Evolutionary conservation across 768 basidiomycete species (phyloP), one percentile per base, ranked within the genome.

Genomic region (Thelephora ganbajun): DNA sequence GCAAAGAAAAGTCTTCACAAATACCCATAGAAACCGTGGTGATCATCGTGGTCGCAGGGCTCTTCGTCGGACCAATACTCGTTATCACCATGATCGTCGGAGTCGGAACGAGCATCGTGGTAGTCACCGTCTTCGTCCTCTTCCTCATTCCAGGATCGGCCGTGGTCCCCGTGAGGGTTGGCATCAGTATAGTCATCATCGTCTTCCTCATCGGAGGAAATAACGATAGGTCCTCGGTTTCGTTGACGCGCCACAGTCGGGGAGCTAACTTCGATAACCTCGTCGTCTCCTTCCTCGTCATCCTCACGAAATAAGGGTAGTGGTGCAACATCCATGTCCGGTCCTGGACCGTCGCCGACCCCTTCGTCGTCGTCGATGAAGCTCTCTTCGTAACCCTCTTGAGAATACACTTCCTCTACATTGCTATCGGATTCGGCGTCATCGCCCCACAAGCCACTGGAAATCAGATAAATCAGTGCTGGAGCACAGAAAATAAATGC

Each of bases 311-410:
- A 4, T 9, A 9, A 30, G 26, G 26, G 9, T 30, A 9, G 26
- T 9, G 26, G 4, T 4, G 9, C 26, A 9, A 9, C 9, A 22
- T 23, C 5, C 4, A 30, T 6, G 5, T 19, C 12, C 43, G n/a
- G 7, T 6, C 30, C 46, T n/a, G 13, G 26, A 11, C 7, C 47
- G 6, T 33, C 35, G 2, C 45, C 51, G 19, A 33, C 47, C 30
- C 55, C 61, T 14, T 65, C 65, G 20, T 52, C 63, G 37, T 78
- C 76, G 36, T 77, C 75, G 44, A 79, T 77, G 53, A 79, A 79
- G 57, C 75, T 75, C 51, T 68, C 66, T 50, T 73, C 73, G 44
- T 75, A 77, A 11, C 58, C 67, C 14, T 63, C 69, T 0, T 69
- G 67, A 2, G 54, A 66, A 3, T 58, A 58, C 3, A 53, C 61